Conservation (phyloP, 1,284 basidiomycete genomes). For the Phenoliferia sp. region DNA sequence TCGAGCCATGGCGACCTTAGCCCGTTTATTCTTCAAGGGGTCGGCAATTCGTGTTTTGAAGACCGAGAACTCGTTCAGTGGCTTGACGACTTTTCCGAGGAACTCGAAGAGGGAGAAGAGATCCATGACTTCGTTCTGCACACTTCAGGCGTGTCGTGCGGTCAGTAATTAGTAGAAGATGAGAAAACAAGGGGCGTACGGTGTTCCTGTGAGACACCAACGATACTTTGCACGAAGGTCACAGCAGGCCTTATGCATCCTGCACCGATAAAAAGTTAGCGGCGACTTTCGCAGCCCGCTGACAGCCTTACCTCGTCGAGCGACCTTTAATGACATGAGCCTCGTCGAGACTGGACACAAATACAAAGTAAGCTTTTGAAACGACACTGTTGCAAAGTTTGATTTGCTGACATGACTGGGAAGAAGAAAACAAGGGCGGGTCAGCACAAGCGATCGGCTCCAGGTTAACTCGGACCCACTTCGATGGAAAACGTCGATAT, state of each 20-base stretch:
- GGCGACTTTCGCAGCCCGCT: background rate
- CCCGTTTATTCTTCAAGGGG: conserved; percentile 31
- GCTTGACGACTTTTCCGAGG: conserved; percentile 61
- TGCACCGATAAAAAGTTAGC: background rate
- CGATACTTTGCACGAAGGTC: conserved; percentile 70
- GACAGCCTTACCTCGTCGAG: conserved; percentile 64
- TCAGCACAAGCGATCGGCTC: background rate
- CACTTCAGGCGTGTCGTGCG: background rate
- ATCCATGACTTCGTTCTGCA: conserved; percentile 83
- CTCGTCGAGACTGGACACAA: conserved; percentile 56
- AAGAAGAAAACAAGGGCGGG: too few species aligned
- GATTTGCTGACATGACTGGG: background rate
- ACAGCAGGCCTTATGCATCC: conserved; percentile 60
- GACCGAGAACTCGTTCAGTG: conserved; percentile 65
- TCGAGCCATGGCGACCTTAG: conserved; percentile 20
- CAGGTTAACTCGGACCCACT: conserved; percentile 4
- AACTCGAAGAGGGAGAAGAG: conserved; percentile 86
- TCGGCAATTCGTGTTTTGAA: conserved; percentile 41
- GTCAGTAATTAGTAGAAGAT: background rate
- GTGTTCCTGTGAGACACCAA: conserved; percentile 46
- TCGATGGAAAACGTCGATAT: conserved; percentile 17
- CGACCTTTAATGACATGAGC: conserved; percentile 97
- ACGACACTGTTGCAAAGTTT: background rate
- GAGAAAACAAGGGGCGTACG: conserved; percentile 14
- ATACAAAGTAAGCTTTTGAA: conserved; percentile 24